Evolutionary conservation across 441 rosid genomes (phyloP).

Genomic region (Populus trichocarpa): DNA sequence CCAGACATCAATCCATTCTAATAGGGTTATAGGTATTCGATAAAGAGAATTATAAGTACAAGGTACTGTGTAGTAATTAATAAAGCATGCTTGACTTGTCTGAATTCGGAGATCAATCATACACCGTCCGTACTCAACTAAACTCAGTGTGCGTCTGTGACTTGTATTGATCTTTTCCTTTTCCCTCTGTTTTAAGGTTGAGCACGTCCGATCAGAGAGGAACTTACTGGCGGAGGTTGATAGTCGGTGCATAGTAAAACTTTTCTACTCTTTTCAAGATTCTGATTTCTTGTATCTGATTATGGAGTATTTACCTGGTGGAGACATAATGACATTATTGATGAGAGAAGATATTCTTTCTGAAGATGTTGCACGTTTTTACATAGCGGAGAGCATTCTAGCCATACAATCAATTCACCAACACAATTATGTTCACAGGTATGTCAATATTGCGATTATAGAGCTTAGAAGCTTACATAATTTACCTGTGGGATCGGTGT

Average conservation of each 20-base stretch:
- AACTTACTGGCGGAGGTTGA: slow-evolving; percentile 95
- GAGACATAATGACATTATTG: slow-evolving; percentile 94
- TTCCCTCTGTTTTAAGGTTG: slow-evolving; percentile 51
- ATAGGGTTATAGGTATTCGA: not conserved
- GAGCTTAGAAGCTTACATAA: not conserved
- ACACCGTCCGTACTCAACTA: not conserved
- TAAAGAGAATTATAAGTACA: too few species aligned
- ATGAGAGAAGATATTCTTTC: slow-evolving; percentile 94
- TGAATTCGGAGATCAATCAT: not conserved
- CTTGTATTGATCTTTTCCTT: not conserved
- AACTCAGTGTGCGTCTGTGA: not conserved
- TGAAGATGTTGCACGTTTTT: slow-evolving; percentile 86
- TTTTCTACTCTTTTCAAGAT: slow-evolving; percentile 94
- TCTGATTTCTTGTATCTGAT: slow-evolving; percentile 85
- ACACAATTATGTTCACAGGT: slow-evolving; percentile 89
- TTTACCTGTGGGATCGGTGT: not conserved
- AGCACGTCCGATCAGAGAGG: slow-evolving; percentile 95
- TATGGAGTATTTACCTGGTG: slow-evolving; percentile 96
- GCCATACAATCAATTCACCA: slow-evolving; percentile 94
- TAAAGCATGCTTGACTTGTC: not conserved
- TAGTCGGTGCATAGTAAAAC: slow-evolving; percentile 82
- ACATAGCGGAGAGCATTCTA: slow-evolving; percentile 87
- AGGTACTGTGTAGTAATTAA: too few species aligned
- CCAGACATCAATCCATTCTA: not conserved
- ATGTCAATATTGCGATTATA: slow-evolving; percentile 1